phyloP scores from a whole-genome alignment of 805 yeast genomes.

The Millerago galiae region DNA sequence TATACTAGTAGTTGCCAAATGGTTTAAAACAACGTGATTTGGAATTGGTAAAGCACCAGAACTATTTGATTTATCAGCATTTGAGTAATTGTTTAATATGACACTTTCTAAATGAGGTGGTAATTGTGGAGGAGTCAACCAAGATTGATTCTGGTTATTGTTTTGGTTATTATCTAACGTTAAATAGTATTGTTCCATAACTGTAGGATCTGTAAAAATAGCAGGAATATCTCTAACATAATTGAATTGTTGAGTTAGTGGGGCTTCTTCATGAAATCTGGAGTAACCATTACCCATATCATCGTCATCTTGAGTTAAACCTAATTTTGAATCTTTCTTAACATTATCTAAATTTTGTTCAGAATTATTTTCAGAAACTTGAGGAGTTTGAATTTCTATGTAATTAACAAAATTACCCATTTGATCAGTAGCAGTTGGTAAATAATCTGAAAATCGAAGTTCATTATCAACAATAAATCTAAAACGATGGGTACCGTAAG shows the following conservation, averaged over 20 bases:
- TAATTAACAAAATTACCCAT: conserved; percentile 95
- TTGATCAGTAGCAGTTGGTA: conserved; percentile 97
- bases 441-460: conserved; percentile 74
- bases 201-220: conserved; percentile 77
- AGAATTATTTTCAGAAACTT: conserved; percentile 30
- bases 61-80: conserved; percentile 66
- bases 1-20: conserved; percentile 91
- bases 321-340: conserved; percentile 51
- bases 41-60: conserved; percentile 90
- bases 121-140: conserved; percentile 87
- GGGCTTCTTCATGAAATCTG: conserved; percentile 62
- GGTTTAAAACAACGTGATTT: conserved; percentile 89
- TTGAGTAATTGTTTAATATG: conserved; percentile 66
- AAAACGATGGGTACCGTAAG: conserved; percentile 89
- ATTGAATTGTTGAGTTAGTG: conserved; percentile 20
- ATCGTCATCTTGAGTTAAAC: conserved; percentile 60
- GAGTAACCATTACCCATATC: conserved; percentile 81
- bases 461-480: conserved; percentile 94
- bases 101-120: conserved; percentile 97
- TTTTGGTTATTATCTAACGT: conserved; percentile 67
- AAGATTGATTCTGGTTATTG: conserved; percentile 49
- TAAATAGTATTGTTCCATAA: conserved; percentile 78
- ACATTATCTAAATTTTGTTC: conserved; percentile 24
- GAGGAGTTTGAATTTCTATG: conserved; percentile 53
- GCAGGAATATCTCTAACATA: conserved; percentile 74